Conservation (phyloP, 75 land plant species). For the Selaginella tamariscina region DNA sequence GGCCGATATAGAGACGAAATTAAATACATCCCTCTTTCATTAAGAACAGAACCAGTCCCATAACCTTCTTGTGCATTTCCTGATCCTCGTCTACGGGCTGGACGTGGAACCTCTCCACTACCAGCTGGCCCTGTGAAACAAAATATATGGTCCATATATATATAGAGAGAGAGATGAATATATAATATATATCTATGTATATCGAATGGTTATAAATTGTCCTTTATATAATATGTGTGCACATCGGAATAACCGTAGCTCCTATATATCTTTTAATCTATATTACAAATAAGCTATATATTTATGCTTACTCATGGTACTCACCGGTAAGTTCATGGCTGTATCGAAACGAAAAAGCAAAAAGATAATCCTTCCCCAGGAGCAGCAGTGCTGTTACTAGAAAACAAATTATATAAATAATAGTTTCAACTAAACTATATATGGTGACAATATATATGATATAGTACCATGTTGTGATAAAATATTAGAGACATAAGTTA, state of each 20-base stretch:
- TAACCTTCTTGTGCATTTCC: constrained; percentile 78
- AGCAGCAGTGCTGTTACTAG: background rate
- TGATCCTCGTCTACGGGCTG: constrained; percentile 53
- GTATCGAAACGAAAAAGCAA: background rate
- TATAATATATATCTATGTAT: too few relatives aligned
- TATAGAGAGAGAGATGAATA: background rate
- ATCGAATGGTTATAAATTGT: too few relatives aligned
- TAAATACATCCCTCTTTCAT: constrained; percentile 90
- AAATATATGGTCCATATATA: background rate
- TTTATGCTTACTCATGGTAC: too few relatives aligned
- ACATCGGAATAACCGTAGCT: too few relatives aligned
- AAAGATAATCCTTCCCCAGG: background rate
- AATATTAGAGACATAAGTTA: constrained; percentile 2
- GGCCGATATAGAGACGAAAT: constrained; percentile 84
- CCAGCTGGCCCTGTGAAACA: background rate
- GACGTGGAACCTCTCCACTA: constrained; percentile 46
- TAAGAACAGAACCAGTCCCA: constrained; percentile 81
- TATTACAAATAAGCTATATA: too few relatives aligned
- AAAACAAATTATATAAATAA: too few relatives aligned
- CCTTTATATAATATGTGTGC: too few relatives aligned
- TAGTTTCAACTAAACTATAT: constrained; percentile 14
- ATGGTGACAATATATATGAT: background rate
- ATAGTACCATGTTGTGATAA: constrained; percentile 8
- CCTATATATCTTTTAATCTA: too few relatives aligned
- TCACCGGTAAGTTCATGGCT: too few relatives aligned